phyloP scores from a whole-genome alignment of 2,329 filamentous ascomycete genomes.

The Nemania serpens region DNA sequence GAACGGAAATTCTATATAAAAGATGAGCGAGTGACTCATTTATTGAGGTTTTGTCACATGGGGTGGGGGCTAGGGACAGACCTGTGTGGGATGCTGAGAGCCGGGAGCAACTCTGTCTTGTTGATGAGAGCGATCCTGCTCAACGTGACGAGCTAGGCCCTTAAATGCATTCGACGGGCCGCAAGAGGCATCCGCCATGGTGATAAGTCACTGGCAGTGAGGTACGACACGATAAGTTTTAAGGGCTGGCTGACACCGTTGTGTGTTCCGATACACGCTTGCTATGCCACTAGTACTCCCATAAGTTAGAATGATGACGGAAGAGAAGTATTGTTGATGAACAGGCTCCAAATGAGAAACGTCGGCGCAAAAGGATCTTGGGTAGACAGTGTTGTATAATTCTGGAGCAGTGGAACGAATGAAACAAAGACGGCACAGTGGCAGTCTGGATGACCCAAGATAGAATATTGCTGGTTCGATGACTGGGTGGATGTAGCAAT shows the following conservation, averaged over 20 bases:
- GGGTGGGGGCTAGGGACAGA: slow-evolving; percentile 18
- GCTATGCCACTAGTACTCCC: neutral
- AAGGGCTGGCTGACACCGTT: neutral
- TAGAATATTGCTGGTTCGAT: neutral
- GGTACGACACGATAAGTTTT: neutral
- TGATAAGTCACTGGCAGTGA: slow-evolving; percentile 14
- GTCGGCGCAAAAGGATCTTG: neutral
- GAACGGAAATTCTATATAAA: slow-evolving; percentile 32
- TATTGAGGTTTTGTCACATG: neutral
- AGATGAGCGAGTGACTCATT: slow-evolving; percentile 17
- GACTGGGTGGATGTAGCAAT: neutral
- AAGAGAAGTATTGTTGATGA: neutral
- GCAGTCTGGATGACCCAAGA: neutral
- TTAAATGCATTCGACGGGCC: slow-evolving; percentile 77
- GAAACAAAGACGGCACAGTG: neutral
- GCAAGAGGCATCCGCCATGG: slow-evolving; percentile 58
- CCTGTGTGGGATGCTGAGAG: slow-evolving; percentile 26
- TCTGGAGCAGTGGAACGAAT: neutral
- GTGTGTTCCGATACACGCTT: neutral
- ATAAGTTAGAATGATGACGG: neutral
- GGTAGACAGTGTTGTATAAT: neutral
- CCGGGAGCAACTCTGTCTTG: slow-evolving; percentile 64
- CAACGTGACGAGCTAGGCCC: slow-evolving; percentile 71
- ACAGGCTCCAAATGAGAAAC: neutral
- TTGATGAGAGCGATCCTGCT: slow-evolving; percentile 71